phyloP scores from a whole-genome alignment of 2,329 filamentous ascomycete species.

The Talaromyces marneffei region DNA sequence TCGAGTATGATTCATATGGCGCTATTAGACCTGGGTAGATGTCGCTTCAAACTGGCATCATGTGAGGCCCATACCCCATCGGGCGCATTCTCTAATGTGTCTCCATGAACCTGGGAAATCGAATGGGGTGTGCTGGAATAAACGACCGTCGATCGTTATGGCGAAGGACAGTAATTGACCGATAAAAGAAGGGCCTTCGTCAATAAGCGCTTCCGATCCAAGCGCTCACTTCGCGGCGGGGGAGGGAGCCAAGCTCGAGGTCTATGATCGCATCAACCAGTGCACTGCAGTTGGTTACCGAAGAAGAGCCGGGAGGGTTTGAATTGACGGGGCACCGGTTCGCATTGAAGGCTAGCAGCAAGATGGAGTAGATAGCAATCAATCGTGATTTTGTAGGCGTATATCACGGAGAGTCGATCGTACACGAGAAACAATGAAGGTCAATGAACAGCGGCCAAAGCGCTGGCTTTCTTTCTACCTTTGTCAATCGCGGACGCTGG shows the following conservation, averaged over 20 bases:
- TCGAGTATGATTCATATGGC: background rate
- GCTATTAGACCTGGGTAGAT: background rate
- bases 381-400: background rate
- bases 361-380: background rate
- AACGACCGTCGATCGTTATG: background rate
- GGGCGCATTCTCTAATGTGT: background rate
- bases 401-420: background rate
- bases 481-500: background rate
- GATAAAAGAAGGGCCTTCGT: background rate
- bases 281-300: background rate
- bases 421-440: background rate
- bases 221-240: background rate
- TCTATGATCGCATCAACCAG: background rate
- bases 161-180: background rate
- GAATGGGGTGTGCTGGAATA: background rate
- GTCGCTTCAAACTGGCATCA: conserved; percentile 1
- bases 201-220: background rate
- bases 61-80: background rate
- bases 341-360: background rate
- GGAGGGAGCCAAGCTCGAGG: background rate
- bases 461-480: background rate
- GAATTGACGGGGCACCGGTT: background rate
- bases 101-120: background rate
- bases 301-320: background rate
- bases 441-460: background rate